Evolutionary conservation across 257 asterid species (phyloP).

Genomic region (Solanum piurae): DNA sequence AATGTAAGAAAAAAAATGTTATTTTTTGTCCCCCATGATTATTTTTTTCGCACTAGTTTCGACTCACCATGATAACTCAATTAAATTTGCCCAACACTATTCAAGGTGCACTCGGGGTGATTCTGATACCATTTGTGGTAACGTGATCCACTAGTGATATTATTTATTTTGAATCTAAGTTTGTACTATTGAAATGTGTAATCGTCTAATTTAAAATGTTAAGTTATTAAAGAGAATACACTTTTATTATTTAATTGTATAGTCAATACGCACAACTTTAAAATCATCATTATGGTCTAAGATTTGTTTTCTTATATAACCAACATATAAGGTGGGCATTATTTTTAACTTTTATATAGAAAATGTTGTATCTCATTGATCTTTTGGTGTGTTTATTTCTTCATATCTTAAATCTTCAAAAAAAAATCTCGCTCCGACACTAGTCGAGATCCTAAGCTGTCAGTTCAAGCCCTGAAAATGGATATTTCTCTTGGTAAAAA

Average conservation of each 20-base stretch:
- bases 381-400: not conserved
- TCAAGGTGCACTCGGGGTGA: not conserved
- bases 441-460: not conserved
- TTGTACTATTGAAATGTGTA: too few species aligned
- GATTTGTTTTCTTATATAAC: not conserved
- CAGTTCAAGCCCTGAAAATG: not conserved
- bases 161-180: too few species aligned
- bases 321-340: not conserved
- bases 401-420: not conserved
- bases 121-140: too few species aligned
- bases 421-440: not conserved
- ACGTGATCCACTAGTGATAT: too few species aligned
- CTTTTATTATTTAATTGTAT: too few species aligned
- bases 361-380: not conserved
- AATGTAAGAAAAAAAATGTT: too few species aligned
- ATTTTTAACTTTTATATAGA: too few species aligned
- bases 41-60: too few species aligned
- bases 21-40: too few species aligned
- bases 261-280: not conserved
- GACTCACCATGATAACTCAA: not conserved
- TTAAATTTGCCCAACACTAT: not conserved
- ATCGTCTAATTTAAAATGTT: not conserved
- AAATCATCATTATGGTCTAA: not conserved
- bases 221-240: fast-evolving
- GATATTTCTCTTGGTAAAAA: not conserved